phyloP scores from a whole-genome alignment of 163 green algal genomes.

The Chlamydomonas reinhardtii region DNA sequence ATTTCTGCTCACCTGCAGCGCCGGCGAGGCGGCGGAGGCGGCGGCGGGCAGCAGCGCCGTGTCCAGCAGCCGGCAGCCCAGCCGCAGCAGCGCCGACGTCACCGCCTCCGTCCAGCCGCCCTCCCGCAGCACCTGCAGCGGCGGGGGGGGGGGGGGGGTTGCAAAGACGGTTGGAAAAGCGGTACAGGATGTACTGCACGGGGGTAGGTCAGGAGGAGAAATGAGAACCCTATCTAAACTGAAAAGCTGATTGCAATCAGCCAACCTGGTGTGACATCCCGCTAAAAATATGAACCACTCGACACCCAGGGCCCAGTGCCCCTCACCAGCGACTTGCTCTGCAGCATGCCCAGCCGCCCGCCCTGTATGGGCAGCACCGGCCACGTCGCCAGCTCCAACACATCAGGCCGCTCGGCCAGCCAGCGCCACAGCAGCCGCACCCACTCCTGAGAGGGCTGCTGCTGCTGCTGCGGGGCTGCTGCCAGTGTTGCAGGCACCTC shows the following conservation, averaged over 20 bases:
- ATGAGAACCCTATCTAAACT: too few species aligned
- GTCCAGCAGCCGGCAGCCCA: conserved; percentile 69
- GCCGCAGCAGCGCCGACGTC: conserved; percentile 54
- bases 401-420: conserved; percentile 48
- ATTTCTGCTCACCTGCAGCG: conserved; percentile 20
- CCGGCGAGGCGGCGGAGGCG: conserved; percentile 25
- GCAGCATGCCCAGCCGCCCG: conserved; percentile 51
- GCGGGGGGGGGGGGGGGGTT: too few species aligned
- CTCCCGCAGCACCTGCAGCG: conserved; percentile 65
- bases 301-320: too few species aligned
- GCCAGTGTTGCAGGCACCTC: neutral
- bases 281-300: too few species aligned
- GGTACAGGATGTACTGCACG: too few species aligned
- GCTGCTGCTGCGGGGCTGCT: conserved; percentile 45
- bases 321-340: conserved; percentile 43
- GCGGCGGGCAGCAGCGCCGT: neutral
- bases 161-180: too few species aligned
- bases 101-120: conserved; percentile 74
- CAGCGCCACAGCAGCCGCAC: conserved; percentile 68
- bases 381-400: conserved; percentile 59
- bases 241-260: too few species aligned
- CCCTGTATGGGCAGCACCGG: conserved; percentile 74
- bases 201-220: too few species aligned
- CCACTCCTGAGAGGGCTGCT: conserved; percentile 29
- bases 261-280: too few species aligned